Conservation (phyloP, 306 rosid species). For the Lathyrus aphaca region DNA sequence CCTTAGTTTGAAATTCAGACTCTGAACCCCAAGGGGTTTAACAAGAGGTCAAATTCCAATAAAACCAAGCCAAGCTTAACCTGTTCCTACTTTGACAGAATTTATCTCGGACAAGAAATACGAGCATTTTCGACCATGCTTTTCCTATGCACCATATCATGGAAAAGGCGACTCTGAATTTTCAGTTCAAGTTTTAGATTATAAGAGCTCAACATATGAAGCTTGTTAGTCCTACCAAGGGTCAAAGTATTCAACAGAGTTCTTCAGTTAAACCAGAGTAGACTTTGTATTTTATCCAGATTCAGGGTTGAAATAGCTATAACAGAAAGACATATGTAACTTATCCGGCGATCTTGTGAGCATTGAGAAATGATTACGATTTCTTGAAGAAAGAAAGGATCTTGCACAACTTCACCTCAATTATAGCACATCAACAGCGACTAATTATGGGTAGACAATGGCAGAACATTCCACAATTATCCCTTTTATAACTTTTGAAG, state of each 20-base stretch:
- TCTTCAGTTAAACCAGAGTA: constrained; percentile 22
- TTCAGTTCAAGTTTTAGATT: constrained; percentile 11
- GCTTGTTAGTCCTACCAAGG: constrained; percentile 16
- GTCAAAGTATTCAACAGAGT: constrained; percentile 28
- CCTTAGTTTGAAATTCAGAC: background rate
- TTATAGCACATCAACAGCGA: constrained; percentile 2
- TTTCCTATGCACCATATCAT: background rate
- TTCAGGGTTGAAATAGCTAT: constrained; percentile 24
- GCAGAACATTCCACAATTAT: constrained; percentile 3
- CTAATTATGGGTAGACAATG: constrained; percentile 14
- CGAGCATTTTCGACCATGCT: background rate
- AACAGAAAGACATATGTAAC: constrained; percentile 8
- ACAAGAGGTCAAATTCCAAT: constrained; percentile 24
- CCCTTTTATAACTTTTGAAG: background rate
- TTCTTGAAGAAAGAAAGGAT: background rate
- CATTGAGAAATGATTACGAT: constrained; percentile 19
- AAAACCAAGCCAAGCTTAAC: constrained; percentile 23
- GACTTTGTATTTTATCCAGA: constrained; percentile 16
- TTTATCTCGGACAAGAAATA: background rate
- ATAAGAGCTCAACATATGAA: constrained; percentile 23
- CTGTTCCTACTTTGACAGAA: background rate
- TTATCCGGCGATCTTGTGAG: background rate
- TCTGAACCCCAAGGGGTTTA: background rate
- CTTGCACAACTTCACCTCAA: constrained; percentile 5
- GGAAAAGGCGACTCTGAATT: constrained; percentile 26